Conservation (phyloP, 345 rosid species). For the Cardamine resedifolia region DNA sequence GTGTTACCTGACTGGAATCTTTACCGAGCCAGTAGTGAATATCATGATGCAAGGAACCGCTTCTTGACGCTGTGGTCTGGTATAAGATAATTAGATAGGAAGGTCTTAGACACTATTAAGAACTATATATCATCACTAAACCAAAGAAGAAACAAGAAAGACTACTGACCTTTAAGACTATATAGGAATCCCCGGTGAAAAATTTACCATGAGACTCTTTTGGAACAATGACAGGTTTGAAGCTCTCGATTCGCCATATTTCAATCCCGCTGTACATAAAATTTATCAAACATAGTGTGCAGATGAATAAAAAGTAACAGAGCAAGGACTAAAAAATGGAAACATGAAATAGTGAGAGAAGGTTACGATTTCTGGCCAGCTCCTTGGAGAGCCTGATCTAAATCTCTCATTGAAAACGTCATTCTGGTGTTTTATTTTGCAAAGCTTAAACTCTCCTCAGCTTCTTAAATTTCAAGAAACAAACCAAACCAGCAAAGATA, state of each 20-base stretch:
- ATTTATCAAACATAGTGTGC: slow-evolving; percentile 34
- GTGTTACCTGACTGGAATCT: slow-evolving; percentile 74
- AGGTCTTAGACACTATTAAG: background rate
- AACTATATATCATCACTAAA: background rate
- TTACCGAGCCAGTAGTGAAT: slow-evolving; percentile 95
- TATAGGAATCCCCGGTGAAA: slow-evolving; percentile 89
- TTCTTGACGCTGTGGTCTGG: slow-evolving; percentile 77
- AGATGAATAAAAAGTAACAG: slow-evolving; percentile 14
- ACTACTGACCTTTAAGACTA: slow-evolving; percentile 71
- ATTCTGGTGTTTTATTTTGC: slow-evolving; percentile 41
- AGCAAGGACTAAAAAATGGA: background rate
- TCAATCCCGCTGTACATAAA: slow-evolving; percentile 70
- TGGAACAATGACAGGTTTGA: slow-evolving; percentile 62
- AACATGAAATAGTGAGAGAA: slow-evolving; percentile 22
- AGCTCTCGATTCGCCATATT: slow-evolving; percentile 93
- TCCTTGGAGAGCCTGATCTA: slow-evolving; percentile 95
- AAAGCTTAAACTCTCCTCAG: slow-evolving; percentile 28
- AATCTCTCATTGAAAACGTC: slow-evolving; percentile 94
- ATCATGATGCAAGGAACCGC: slow-evolving; percentile 73
- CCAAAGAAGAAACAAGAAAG: background rate
- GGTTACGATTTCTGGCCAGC: slow-evolving; percentile 98
- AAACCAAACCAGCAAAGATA: slow-evolving; percentile 24
- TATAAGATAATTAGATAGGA: too few species aligned
- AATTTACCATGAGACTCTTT: slow-evolving; percentile 78
- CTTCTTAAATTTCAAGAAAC: slow-evolving; percentile 18